Evolutionary conservation across 1,284 basidiomycete species (phyloP).

Genomic region (Caloboletus firmus): DNA sequence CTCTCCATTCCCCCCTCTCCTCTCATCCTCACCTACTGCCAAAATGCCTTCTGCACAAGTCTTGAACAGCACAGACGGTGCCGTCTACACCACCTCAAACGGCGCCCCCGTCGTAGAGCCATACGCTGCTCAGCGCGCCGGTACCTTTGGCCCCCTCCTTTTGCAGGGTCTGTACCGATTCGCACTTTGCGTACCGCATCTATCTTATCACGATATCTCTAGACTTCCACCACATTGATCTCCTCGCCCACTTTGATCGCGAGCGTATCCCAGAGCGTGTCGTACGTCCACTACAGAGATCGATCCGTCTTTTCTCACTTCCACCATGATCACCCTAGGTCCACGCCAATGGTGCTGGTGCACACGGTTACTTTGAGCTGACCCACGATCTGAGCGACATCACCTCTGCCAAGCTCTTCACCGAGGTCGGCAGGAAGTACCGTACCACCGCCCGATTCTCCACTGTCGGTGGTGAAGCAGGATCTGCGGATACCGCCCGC

Average conservation of each 20-base stretch:
- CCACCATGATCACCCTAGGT: constrained; percentile 45
- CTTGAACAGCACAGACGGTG: constrained; percentile 52
- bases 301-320: not conserved
- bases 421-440: constrained; percentile 68
- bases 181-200: not conserved
- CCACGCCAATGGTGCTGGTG: constrained; percentile 85
- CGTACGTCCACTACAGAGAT: constrained; percentile 40
- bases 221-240: constrained; percentile 85
- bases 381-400: constrained; percentile 84
- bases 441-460: constrained; percentile 82
- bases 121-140: constrained; percentile 77
- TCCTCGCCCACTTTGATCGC: constrained; percentile 88
- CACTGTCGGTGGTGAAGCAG: constrained; percentile 84
- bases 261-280: constrained; percentile 97
- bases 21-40: constrained; percentile 4
- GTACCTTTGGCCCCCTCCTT: constrained; percentile 76
- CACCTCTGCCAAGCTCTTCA: constrained; percentile 72
- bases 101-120: constrained; percentile 74
- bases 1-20: not conserved
- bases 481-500: constrained; percentile 87
- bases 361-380: constrained; percentile 89
- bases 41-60: constrained; percentile 68
- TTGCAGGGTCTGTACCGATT: constrained; percentile 63
- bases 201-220: constrained; percentile 7
- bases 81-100: constrained; percentile 81